phyloP scores from a whole-genome alignment of 805 yeast genomes.

The Pichia scutulata region DNA sequence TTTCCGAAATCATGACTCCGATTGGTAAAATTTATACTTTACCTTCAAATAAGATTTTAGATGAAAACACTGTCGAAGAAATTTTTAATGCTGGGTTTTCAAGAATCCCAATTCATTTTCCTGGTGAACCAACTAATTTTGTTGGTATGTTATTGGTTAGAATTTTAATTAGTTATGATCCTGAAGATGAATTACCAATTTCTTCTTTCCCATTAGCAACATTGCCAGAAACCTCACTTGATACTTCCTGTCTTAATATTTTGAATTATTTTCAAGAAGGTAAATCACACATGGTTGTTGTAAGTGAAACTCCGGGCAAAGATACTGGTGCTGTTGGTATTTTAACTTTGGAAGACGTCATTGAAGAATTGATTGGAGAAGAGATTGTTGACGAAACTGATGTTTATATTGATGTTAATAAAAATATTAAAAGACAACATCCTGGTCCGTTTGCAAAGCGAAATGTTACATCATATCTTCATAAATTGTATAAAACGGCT shows the following conservation, averaged over 20 bases:
- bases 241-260: constrained; percentile 88
- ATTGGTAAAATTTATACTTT: constrained; percentile 82
- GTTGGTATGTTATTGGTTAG: constrained; percentile 93
- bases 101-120: constrained; percentile 87
- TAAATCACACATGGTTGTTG: constrained; percentile 94
- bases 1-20: constrained; percentile 87
- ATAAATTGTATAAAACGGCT: constrained; percentile 38
- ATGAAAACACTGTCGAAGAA: constrained; percentile 78
- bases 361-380: constrained; percentile 95
- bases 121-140: constrained; percentile 82
- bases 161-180: constrained; percentile 89
- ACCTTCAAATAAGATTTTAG: constrained; percentile 73
- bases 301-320: constrained; percentile 77
- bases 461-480: constrained; percentile 62
- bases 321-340: constrained; percentile 81
- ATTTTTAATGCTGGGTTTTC: constrained; percentile 92
- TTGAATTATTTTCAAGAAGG: constrained; percentile 97
- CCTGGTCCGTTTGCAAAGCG: constrained; percentile 73
- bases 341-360: constrained; percentile 92
- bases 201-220: constrained; percentile 94
- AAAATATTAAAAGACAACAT: constrained; percentile 67
- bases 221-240: constrained; percentile 86
- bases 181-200: constrained; percentile 90
- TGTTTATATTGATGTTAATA: constrained; percentile 85
- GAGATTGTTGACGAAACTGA: constrained; percentile 96